A percentile compares a stretch with the other conserved stretches of the same genome.
Evolutionary conservation across 495 filamentous ascomycete species (phyloP).

Genomic region (Tetracladium setigerum): DNA sequence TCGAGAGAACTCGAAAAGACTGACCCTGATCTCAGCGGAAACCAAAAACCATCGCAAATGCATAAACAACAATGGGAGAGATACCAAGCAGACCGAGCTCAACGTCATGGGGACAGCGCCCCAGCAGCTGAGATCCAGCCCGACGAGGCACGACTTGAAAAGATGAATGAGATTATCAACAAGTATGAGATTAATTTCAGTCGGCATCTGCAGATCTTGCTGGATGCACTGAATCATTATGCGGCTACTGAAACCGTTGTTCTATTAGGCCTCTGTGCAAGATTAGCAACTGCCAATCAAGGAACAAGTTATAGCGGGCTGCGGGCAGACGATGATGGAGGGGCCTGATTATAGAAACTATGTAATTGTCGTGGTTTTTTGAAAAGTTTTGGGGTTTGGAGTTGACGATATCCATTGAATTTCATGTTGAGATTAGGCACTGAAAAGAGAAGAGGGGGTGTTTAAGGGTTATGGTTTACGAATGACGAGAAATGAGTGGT

Average conservation of each 20-base stretch:
- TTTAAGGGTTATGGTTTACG: not conserved
- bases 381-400: not conserved
- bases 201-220: conserved; percentile 79
- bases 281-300: conserved; percentile 67
- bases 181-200: conserved; percentile 92
- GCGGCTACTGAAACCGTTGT: conserved; percentile 97
- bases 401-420: conserved; percentile 8
- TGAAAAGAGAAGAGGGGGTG: not conserved
- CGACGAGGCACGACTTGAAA: conserved; percentile 58
- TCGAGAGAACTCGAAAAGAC: conserved; percentile 69
- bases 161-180: conserved; percentile 74
- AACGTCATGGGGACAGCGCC: conserved; percentile 25
- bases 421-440: not conserved
- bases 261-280: conserved; percentile 73
- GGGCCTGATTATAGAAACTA: conserved; percentile 9
- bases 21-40: conserved; percentile 62
- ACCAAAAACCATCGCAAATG: conserved; percentile 42
- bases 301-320: conserved; percentile 49
- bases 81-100: conserved; percentile 29
- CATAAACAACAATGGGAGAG: conserved; percentile 43
- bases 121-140: conserved; percentile 22
- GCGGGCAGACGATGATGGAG: conserved; percentile 36
- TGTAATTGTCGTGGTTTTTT: not conserved
- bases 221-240: conserved; percentile 93
- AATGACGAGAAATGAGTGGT: not conserved